phyloP scores from a whole-genome alignment of 78 protist genomes.

The Mantamonas sphyraenae region DNA sequence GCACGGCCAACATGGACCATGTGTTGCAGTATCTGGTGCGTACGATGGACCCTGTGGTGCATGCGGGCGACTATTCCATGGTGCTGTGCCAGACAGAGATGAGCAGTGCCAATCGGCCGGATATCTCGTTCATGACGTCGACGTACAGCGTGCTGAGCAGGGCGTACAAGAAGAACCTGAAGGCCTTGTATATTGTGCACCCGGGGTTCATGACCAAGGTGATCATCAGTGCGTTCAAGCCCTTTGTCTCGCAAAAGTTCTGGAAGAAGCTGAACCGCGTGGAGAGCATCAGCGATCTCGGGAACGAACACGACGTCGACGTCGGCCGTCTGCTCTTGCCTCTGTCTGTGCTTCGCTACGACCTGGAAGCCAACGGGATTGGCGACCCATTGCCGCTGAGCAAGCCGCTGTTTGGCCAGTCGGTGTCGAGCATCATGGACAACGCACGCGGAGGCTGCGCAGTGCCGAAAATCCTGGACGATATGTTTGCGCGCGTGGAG shows the following conservation, averaged over 20 bases:
- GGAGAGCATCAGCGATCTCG: too few species aligned
- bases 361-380: too few species aligned
- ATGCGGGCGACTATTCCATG: not conserved
- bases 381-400: too few species aligned
- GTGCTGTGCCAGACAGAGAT: not conserved
- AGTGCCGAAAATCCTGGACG: too few species aligned
- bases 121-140: not conserved
- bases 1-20: not conserved
- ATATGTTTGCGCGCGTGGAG: too few species aligned
- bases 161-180: not conserved
- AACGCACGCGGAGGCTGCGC: too few species aligned
- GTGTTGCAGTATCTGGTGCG: not conserved
- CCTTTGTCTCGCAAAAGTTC: not conserved
- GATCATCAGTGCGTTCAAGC: not conserved
- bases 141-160: not conserved
- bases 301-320: too few species aligned
- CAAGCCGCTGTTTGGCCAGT: too few species aligned
- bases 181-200: not conserved
- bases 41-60: not conserved
- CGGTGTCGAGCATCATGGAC: too few species aligned
- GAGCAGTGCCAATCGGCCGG: not conserved
- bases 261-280: not conserved
- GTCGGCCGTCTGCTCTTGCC: too few species aligned
- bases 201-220: not conserved
- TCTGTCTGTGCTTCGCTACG: too few species aligned